Base-by-base conservation (phyloP, 176 grass and related monocot species). In the Zoysia pacifica region DNA sequence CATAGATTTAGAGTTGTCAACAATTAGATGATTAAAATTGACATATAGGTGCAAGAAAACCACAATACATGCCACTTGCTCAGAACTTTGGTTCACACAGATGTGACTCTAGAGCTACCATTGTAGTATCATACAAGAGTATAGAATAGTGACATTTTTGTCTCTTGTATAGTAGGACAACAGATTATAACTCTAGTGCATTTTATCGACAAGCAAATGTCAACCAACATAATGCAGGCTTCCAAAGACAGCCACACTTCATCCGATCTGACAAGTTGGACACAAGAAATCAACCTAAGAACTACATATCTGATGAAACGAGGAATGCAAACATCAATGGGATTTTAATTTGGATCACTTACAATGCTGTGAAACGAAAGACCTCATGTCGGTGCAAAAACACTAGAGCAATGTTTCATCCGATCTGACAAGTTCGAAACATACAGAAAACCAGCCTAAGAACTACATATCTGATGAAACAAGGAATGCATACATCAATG, bases 31-130 rank as follows among this genome's bases (percentile, higher is more conserved):
- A 41, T 62, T 61, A 37, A 44, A 50, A 52, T 51, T 52, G 11
- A 14, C 49, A 51, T 79, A 83, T 52, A 83, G 59, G 45, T 83
- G 19, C 69, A 88, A 83, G 69, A 69, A 37, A 73, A 7, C 52
- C 11, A 62, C 45, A 74, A 52, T 61, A 47, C 59, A 83, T 79
- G 86, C 62, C 79, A 35, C 81, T 75, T 88, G 54, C 15, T 83
- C 13, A 73, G 36, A 78, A 16, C 44, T 72, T 83, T 72, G 58
- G 74, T n/a, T 67, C 43, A 45, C 61, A 61, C 68, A 83, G 35
- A 51, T 63, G 76, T 82, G 73, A 76, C 65, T 65, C 55, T 39
- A 39, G 67, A 87, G 58, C 55, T 48, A 82, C 72, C 58, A 77
- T 7, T 48, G 47, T 71, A 28, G 28, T 28, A 28, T 28, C 28